A percentile compares a stretch with the other conserved stretches of the same genome.
phyloP scores from a whole-genome alignment of 1,284 basidiomycete genomes.

The Ganoderma lucidum region DNA sequence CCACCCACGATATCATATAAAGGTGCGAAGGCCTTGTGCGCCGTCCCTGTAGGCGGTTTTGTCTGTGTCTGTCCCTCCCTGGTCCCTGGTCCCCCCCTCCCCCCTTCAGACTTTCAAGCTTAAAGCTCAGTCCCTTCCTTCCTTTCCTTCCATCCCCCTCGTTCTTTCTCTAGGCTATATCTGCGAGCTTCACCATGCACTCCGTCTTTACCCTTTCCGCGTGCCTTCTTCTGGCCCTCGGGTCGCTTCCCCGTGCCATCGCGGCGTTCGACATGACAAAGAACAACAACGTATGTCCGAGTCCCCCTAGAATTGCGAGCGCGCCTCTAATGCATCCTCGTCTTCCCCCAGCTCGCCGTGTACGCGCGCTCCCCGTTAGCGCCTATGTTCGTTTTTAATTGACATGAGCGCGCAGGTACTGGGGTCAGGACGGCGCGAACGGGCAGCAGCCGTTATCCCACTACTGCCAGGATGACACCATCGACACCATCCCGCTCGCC shows the following conservation, averaged over 20 bases:
- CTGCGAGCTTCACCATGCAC: slow-evolving; percentile 26
- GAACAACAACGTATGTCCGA: slow-evolving; percentile 42
- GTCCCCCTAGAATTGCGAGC: background rate
- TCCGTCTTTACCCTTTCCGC: slow-evolving; percentile 26
- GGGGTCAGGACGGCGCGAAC: slow-evolving; percentile 57
- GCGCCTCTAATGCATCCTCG: slow-evolving; percentile 13
- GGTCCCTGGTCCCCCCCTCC: too few species aligned
- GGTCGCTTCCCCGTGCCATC: slow-evolving; percentile 31
- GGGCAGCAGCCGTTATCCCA: slow-evolving; percentile 54
- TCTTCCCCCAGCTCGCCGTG: slow-evolving; percentile 34
- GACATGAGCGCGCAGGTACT: slow-evolving; percentile 39
- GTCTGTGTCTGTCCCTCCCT: slow-evolving; percentile 2
- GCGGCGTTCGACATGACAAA: slow-evolving; percentile 39
- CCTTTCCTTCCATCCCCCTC: background rate
- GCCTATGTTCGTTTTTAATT: slow-evolving; percentile 6
- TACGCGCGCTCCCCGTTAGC: slow-evolving; percentile 20
- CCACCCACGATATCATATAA: background rate
- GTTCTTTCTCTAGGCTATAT: slow-evolving; percentile 11
- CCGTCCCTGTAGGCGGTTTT: background rate
- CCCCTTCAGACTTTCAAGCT: background rate
- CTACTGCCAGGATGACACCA: slow-evolving; percentile 58
- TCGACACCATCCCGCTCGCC: slow-evolving; percentile 62
- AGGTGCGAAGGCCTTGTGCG: background rate
- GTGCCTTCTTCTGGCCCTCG: slow-evolving; percentile 32
- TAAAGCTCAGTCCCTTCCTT: slow-evolving; percentile 3